Conservation (phyloP, 1,284 basidiomycete genomes). For the Puccinia horiana region DNA sequence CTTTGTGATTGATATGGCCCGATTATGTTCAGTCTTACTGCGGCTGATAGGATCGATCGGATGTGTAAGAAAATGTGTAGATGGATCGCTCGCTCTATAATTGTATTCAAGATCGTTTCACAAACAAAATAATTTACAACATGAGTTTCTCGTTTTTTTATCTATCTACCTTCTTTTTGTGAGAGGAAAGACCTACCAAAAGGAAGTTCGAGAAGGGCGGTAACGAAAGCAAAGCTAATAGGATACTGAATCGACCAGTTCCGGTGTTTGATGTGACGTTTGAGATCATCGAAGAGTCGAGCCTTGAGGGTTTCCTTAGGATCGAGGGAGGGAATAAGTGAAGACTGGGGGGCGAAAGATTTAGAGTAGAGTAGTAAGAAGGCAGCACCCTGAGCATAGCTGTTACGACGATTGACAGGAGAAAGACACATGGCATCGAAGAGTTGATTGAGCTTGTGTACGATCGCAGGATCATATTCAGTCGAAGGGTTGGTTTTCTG, state of each 20-base stretch:
- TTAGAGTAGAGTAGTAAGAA: constrained; percentile 83
- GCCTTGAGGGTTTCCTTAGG: constrained; percentile 59
- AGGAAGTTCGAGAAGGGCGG: constrained; percentile 60
- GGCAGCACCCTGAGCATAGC: constrained; percentile 86
- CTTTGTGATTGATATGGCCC: constrained; percentile 93
- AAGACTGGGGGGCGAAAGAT: constrained; percentile 68
- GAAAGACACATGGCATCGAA: constrained; percentile 87
- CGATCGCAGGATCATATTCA: too few species aligned
- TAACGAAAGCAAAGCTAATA: constrained; percentile 83
- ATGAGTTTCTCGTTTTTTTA: background rate
- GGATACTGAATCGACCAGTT: constrained; percentile 66
- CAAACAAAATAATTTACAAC: background rate
- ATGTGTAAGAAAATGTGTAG: constrained; percentile 92
- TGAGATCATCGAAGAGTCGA: constrained; percentile 66
- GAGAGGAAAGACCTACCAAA: constrained; percentile 30
- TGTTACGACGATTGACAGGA: constrained; percentile 82
- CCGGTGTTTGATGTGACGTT: constrained; percentile 66
- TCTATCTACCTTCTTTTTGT: background rate
- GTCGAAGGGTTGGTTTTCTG: too few species aligned
- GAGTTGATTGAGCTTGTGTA: constrained; percentile 69
- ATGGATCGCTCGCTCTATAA: constrained; percentile 74
- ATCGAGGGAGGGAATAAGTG: constrained; percentile 61
- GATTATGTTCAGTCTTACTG: constrained; percentile 83
- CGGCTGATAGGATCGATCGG: constrained; percentile 81
- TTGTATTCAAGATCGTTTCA: background rate